Base-by-base conservation (phyloP, 441 rosid genomes). In the Melastoma candidum region DNA sequence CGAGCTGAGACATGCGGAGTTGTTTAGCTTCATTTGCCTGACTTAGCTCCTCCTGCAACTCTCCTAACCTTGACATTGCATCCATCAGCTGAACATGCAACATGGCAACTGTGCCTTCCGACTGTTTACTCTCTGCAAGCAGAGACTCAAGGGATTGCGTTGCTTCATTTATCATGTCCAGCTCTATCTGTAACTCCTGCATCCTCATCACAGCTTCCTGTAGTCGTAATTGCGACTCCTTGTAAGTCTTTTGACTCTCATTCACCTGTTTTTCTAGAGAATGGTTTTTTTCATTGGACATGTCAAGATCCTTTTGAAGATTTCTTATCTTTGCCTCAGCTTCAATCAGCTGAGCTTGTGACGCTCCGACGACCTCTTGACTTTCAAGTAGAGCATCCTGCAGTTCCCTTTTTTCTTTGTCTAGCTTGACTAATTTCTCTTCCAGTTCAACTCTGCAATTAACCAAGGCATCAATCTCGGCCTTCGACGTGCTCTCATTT, bases 131-230 rank as follows among this genome's bases (percentile, higher is more conserved):
- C 71, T 74, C 77, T 27, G 74, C 68, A n/a, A 68, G 60, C 76
- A 74, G 82, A 50, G 78, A 74, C 65, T 84, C 95, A 49, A 75
- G 62, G 48, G 70, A 54, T 61, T 70, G 73, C 54, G 74, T 86
- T 45, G 78, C 60, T 58, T 80, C 81, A 44, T 79, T 70, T 58
- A 70, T 73, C 44, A 55, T 24, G 17, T 60, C 54, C 45, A 90
- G 68, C 77, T 78, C 84, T 46, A 26, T 63, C 54, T 79, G 78
- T 36, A 84, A 68, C 61, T 78, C 77, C 60, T 75, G 76, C 61
- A 81, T 27, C 80, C 70, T 70, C 44, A 43, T 56, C 49, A 71
- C 68, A 12, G 74, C 71, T 49, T 81, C 86, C 61, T 63, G 78
- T 47, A 87, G 62, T 65, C 70, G 82, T 67, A 59, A 53, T 57